These are phyloP conservation scores for Penicillium sp. DNA, from an alignment of 2,329 filamentous ascomycete genomes.

Conservation along the genomic window DNA sequence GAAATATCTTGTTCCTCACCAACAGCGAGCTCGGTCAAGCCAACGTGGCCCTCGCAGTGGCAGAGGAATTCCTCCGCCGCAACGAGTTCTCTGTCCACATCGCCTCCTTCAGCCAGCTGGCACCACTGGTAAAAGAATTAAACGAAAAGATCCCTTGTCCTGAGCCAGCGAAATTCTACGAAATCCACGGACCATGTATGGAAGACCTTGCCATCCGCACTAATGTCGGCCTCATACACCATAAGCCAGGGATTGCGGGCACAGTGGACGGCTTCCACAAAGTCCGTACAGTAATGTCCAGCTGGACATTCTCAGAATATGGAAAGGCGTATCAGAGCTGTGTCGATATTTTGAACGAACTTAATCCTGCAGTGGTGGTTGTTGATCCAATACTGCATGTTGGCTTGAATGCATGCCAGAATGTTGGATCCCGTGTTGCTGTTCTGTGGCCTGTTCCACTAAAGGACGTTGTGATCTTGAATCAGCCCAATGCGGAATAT, in stretches of 20 bases:
- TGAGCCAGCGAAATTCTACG: slow-evolving; percentile 30
- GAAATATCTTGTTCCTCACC: slow-evolving; percentile 44
- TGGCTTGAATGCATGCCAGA: slow-evolving; percentile 45
- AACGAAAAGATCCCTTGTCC: slow-evolving; percentile 15
- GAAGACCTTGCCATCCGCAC: slow-evolving; percentile 35
- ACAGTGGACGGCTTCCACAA: slow-evolving; percentile 35
- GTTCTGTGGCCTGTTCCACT: slow-evolving; percentile 49
- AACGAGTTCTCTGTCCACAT: slow-evolving; percentile 46
- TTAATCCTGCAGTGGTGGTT: slow-evolving; percentile 44
- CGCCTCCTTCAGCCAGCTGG: slow-evolving; percentile 43
- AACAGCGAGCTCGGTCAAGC: slow-evolving; percentile 50
- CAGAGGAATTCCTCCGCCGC: slow-evolving; percentile 40
- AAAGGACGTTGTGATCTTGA: slow-evolving; percentile 41
- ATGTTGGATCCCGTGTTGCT: slow-evolving; percentile 33
- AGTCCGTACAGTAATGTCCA: slow-evolving; percentile 28
- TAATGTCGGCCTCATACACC: slow-evolving; percentile 26
- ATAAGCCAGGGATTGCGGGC: slow-evolving; percentile 36
- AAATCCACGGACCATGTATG: slow-evolving; percentile 34
- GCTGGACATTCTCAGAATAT: slow-evolving; percentile 44
- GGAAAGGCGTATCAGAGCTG: slow-evolving; percentile 42
- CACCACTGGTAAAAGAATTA: slow-evolving; percentile 31
- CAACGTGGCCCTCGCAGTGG: slow-evolving; percentile 48
- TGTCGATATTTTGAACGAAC: slow-evolving; percentile 37
- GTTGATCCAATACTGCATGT: slow-evolving; percentile 48
- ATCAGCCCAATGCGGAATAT: slow-evolving; percentile 39